Percentiles rank a stretch among this genome's conserved stretches.
These are phyloP conservation scores for Typha latifolia DNA, from an alignment of 176 grass and related monocot species.

Conservation along the genomic window DNA sequence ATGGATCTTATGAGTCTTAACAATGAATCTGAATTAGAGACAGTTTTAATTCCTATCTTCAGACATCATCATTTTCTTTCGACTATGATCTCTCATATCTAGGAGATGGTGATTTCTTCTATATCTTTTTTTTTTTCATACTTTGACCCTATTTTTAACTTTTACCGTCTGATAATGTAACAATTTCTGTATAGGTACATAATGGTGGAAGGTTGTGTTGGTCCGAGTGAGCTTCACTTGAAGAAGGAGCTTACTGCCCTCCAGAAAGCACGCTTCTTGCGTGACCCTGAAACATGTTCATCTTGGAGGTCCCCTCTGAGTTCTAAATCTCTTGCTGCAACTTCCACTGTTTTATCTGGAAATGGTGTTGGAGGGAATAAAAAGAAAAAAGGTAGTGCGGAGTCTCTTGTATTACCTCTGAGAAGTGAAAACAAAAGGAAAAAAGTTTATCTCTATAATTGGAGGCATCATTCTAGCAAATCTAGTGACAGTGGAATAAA, in stretches of 20 bases:
- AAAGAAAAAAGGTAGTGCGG: slow-evolving; percentile 15
- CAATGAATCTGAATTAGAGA: no score
- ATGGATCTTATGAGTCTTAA: no score
- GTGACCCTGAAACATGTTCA: slow-evolving; percentile 63
- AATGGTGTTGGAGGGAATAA: slow-evolving; percentile 14
- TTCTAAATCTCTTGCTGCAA: slow-evolving; percentile 27
- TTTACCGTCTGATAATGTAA: background rate
- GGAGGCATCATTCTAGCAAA: slow-evolving; percentile 64
- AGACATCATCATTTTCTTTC: background rate
- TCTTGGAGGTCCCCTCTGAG: slow-evolving; percentile 55
- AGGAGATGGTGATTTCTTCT: background rate
- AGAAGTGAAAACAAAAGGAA: slow-evolving; percentile 43
- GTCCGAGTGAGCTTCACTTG: slow-evolving; percentile 74
- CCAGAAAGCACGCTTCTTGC: slow-evolving; percentile 42
- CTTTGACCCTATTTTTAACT: background rate
- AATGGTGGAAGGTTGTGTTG: slow-evolving; percentile 54
- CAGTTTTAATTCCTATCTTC: no score
- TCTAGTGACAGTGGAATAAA: slow-evolving; percentile 59
- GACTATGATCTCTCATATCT: background rate
- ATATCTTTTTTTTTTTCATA: background rate
- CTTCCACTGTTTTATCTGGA: slow-evolving; percentile 24
- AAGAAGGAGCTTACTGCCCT: slow-evolving; percentile 62
- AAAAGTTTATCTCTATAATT: slow-evolving; percentile 79
- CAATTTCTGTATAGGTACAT: background rate
- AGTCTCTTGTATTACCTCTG: slow-evolving; percentile 22